These are phyloP conservation scores for Globisporangium canariense DNA, from an alignment of 352 stramenopile species.

Conservation along the genomic window DNA sequence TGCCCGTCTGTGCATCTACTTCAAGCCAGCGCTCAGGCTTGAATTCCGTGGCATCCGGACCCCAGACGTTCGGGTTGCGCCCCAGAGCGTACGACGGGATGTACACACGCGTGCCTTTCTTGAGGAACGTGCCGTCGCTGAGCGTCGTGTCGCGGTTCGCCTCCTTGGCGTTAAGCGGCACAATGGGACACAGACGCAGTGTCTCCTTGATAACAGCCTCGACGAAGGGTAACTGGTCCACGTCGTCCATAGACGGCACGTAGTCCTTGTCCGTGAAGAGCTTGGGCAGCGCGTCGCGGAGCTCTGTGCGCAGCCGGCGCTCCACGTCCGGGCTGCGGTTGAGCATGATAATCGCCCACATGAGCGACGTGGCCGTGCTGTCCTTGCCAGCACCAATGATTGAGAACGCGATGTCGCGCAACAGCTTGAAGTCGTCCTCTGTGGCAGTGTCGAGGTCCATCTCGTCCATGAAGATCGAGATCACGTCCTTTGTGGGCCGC, in stretches of 20 bases:
- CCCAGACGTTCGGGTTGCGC: constrained; percentile 34
- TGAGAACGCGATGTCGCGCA: constrained; percentile 61
- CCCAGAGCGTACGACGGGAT: constrained; percentile 55
- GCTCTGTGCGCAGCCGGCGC: constrained; percentile 37
- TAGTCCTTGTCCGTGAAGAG: constrained; percentile 27
- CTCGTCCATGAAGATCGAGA: constrained; percentile 46
- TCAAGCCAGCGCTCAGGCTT: constrained; percentile 58
- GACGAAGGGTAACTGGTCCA: constrained; percentile 31
- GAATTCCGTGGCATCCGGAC: constrained; percentile 40
- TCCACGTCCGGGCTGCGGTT: constrained; percentile 55
- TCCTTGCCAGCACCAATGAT: constrained; percentile 78
- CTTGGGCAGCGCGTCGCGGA: constrained; percentile 16
- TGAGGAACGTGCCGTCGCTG: constrained; percentile 51
- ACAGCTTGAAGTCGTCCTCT: constrained; percentile 36
- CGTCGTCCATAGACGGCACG: constrained; percentile 43
- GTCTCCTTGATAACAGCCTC: constrained; percentile 52
- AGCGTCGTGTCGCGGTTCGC: constrained; percentile 49
- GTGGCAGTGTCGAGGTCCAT: constrained; percentile 12
- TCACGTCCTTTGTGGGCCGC: constrained; percentile 28
- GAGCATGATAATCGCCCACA: constrained; percentile 71
- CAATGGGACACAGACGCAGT: constrained; percentile 55
- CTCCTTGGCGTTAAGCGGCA: constrained; percentile 57
- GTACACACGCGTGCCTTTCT: constrained; percentile 46
- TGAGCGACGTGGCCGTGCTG: constrained; percentile 64
- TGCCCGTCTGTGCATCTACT: constrained; percentile 25